A percentile compares a stretch with the other conserved stretches of the same genome.
Evolutionary conservation across 768 basidiomycete genomes (phyloP).

Genomic region (Suillus bovinus): DNA sequence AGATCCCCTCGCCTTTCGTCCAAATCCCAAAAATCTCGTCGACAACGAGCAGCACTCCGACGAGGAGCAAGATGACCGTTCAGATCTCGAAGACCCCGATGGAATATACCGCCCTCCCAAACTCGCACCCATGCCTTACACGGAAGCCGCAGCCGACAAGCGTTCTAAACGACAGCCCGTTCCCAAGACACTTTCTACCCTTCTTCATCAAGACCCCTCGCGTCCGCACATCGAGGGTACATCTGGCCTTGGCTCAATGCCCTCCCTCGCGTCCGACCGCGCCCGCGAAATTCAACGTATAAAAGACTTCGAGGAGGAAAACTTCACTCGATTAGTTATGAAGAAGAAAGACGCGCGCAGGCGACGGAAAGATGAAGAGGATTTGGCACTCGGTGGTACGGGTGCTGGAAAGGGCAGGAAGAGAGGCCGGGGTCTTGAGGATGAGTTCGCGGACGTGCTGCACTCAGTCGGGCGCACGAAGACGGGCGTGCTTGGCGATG

Average conservation of each 20-base stretch:
- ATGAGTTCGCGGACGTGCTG: slow-evolving; percentile 83
- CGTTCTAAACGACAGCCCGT: slow-evolving; percentile 50
- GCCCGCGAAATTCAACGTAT: slow-evolving; percentile 79
- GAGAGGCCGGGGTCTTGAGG: slow-evolving; percentile 71
- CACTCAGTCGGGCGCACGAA: slow-evolving; percentile 52
- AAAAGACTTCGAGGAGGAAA: slow-evolving; percentile 91
- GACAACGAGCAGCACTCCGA: slow-evolving; percentile 41
- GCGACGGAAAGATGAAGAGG: slow-evolving; percentile 79
- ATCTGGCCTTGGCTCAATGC: slow-evolving; percentile 66
- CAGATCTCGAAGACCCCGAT: slow-evolving; percentile 31
- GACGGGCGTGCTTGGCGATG: slow-evolving; percentile 54
- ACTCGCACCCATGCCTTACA: slow-evolving; percentile 87
- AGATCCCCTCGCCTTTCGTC: slow-evolving; percentile 93
- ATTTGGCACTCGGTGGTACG: slow-evolving; percentile 82
- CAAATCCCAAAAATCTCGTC: slow-evolving; percentile 79
- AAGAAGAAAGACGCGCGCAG: slow-evolving; percentile 82
- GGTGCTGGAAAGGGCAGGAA: slow-evolving; percentile 54
- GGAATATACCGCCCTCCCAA: slow-evolving; percentile 84
- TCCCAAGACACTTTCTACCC: slow-evolving; percentile 62
- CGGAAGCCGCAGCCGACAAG: slow-evolving; percentile 51
- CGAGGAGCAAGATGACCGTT: slow-evolving; percentile 17
- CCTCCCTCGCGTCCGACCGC: slow-evolving; percentile 57
- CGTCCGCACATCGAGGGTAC: slow-evolving; percentile 72
- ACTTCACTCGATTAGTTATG: slow-evolving; percentile 88
- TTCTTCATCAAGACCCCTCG: slow-evolving; percentile 51